Conservation (phyloP, 257 asterid genomes). For the Scutellaria baicalensis region DNA sequence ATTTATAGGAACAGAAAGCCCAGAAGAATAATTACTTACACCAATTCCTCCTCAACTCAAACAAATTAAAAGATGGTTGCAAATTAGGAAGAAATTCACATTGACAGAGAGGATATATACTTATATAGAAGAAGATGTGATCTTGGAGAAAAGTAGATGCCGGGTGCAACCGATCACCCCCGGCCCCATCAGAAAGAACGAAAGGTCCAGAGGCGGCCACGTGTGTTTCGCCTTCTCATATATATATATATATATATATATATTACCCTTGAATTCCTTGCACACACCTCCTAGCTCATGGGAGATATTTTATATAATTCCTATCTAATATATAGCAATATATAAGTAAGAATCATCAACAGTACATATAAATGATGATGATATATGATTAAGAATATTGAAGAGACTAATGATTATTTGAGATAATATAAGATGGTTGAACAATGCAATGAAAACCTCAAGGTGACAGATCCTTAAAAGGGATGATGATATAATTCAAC, state of each 20-base stretch:
- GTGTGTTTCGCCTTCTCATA: constrained; percentile 22
- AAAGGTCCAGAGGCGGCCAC: constrained; percentile 54
- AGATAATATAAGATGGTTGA: background rate
- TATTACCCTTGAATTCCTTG: constrained; percentile 1
- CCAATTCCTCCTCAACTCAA: background rate
- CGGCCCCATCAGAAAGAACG: constrained; percentile 13
- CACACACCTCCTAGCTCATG: constrained; percentile 12
- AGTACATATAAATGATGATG: too few species aligned
- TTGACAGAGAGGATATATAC: constrained; percentile 19
- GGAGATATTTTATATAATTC: background rate
- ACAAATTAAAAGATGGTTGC: constrained; percentile 3
- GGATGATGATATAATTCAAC: background rate
- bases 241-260: background rate
- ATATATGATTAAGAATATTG: background rate
- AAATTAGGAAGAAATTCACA: constrained; percentile 18
- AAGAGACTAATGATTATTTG: background rate
- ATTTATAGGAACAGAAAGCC: too few species aligned
- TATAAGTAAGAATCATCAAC: background rate
- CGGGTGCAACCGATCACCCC: constrained; percentile 43
- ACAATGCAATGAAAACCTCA: background rate
- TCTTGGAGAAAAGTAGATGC: constrained; percentile 36
- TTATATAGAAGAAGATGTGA: constrained; percentile 11
- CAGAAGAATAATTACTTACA: background rate
- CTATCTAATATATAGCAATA: too few species aligned
- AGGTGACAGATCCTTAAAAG: background rate